Base-by-base conservation (phyloP, 768 basidiomycete species). In the Phylloporus arenicola region DNA sequence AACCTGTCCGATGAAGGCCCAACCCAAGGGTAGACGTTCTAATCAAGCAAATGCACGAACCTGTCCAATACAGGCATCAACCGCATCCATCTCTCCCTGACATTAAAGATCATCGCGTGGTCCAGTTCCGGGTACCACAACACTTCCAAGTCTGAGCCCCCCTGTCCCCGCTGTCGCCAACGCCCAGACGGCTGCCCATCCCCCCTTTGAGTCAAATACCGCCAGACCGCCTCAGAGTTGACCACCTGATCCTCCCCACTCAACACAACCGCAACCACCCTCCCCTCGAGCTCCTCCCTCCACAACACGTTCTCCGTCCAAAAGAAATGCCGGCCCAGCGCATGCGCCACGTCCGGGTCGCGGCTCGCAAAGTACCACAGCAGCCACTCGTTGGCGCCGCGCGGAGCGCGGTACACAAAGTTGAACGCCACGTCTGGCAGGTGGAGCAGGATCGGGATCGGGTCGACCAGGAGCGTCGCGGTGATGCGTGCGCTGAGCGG, bases 321-420 rank as follows among this genome's bases (percentile, higher is more conserved):
- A 58, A 84, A 85, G 59, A 86, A 84, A 47, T 80, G 73, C 2
- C 84, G 71, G 13, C 73, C 70, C 14, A 86, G 71, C 35, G 79
- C 74, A 3, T 79, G 73, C 43, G 83, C 75, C 41, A 83, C 73
- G 57, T 85, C 83, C 10, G 81, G 68, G 54, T 86, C 84, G 11
- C 78, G 75, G 48, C 77, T 78, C 19, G 82, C 74, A 56, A 86
- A 84, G 57, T 81, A 86, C 80, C 82, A 84, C 45, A 86, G 56
- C 64, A 82, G 72, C 81, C 81, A 83, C 55, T 86, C 79, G 58
- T 78, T 78, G 47, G 78, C 77, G 48, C 59, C 44, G n/a, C 57
- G 54, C n/a, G 84, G 72, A 7, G 54, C 40, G 19, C 84, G 78
- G 65, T 86, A 84, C 34, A 86, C 69, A 51, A 86, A 86, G 61